Base-by-base conservation (phyloP, 2,329 filamentous ascomycete species). In the Penicillium sp. region DNA sequence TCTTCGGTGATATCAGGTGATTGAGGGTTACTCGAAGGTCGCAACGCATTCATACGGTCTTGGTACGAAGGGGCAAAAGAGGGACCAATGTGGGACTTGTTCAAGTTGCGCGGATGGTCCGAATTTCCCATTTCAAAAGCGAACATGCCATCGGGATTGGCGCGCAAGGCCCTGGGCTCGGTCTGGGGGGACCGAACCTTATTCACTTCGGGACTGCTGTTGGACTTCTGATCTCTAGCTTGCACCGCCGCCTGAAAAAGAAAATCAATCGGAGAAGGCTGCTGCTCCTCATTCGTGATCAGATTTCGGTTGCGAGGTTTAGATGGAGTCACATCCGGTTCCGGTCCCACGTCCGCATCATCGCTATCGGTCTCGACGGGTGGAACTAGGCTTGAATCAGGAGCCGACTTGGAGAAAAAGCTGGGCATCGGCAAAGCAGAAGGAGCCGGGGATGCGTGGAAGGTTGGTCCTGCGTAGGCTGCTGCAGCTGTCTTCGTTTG, bases 381-480 rank as follows among this genome's bases (percentile, higher is more conserved):
- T 4, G 70, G 59, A 16, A 67, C 59, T 32, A 67, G 57, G 70
- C 79, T 57, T 3, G 86, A 86, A 53, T 88, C 86, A 3, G 86
- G 86, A 11, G 89, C 80, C 0, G 90, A 86, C 66, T 88, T 92
- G 27, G 88, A 87, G 58, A 89, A 84, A 71, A 97, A 96, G 67
- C 88, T 95, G 10, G 94, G 94, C 55, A 97, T 88, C 0, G 94
- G 94, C 30, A 99, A 79, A 23, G 91, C 86, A 8, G 91, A 95
- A 0, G 94, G 89, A 1, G 92, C 93, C 18, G 94, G 94, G 8
- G 94, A 97, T 38, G 91, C 90, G 73, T 97, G 92, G 72, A 97
- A 99, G 5, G 91, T 95, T 32, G 93, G 89, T 13, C 93, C 94
- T 36, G 94, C 94, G 74, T 96, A 99, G 42, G 73, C 71, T 11